phyloP scores from a whole-genome alignment of 805 yeast genomes.

The Ogataea minuta region DNA sequence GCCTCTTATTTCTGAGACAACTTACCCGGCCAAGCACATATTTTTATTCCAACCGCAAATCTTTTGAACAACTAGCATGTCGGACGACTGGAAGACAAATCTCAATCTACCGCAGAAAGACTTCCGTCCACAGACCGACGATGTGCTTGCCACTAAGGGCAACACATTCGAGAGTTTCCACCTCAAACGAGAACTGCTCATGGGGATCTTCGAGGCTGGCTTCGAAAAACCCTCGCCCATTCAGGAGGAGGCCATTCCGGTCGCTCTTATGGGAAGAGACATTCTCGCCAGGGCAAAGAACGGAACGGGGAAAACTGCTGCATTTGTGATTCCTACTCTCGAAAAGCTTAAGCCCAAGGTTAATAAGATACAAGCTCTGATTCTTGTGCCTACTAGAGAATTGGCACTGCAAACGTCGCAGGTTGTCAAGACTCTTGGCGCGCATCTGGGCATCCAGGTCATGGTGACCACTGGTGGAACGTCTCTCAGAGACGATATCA shows the following conservation, averaged over 20 bases:
- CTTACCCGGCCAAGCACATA: conserved; percentile 14
- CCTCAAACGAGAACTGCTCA: conserved; percentile 85
- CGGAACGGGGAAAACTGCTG: conserved; percentile 98
- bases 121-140: conserved; percentile 95
- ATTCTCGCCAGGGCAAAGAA: conserved; percentile 96
- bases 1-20: background rate
- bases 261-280: conserved; percentile 93
- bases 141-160: conserved; percentile 89
- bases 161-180: conserved; percentile 88
- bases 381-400: conserved; percentile 96
- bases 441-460: conserved; percentile 86
- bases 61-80: conserved; percentile 23
- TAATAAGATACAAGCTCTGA: conserved; percentile 84
- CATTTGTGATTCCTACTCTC: conserved; percentile 90
- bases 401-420: conserved; percentile 96
- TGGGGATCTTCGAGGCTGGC: conserved; percentile 99
- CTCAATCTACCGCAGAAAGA: conserved; percentile 81
- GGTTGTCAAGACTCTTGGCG: conserved; percentile 93
- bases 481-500: conserved; percentile 85
- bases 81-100: conserved; percentile 66
- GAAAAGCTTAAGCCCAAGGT: conserved; percentile 84
- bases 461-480: conserved; percentile 99
- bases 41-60: conserved; percentile 6
- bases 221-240: conserved; percentile 97
- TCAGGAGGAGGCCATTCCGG: conserved; percentile 96